A percentile compares a stretch with the other conserved stretches of the same genome.
Conservation (phyloP, 129 eudicot genomes). For the Scalesia atractyloides region DNA sequence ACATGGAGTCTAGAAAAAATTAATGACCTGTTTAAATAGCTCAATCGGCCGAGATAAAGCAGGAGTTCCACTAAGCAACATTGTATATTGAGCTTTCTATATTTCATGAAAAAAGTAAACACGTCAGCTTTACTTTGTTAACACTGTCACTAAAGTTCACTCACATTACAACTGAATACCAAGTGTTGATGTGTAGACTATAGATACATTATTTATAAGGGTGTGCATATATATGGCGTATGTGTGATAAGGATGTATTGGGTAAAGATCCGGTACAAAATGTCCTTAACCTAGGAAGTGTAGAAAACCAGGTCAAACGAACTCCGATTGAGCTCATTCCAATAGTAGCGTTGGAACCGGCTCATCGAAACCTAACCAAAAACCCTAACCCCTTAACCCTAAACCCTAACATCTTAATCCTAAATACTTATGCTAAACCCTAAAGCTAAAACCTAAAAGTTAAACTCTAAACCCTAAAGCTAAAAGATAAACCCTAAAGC, state of each 20-base stretch:
- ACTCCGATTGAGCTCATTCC: too few species aligned
- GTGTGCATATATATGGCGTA: background rate
- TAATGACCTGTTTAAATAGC: slow-evolving; percentile 83
- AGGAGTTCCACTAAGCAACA: slow-evolving; percentile 97
- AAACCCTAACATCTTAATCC: too few species aligned
- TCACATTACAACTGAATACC: slow-evolving; percentile 13
- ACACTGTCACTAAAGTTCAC: slow-evolving; percentile 5
- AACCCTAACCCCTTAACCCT: too few species aligned
- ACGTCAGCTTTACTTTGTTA: slow-evolving; percentile 18
- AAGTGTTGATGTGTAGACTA: background rate
- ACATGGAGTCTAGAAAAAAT: slow-evolving; percentile 3
- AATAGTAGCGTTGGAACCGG: too few species aligned
- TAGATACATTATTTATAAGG: slow-evolving; percentile 3
- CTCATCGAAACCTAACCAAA: too few species aligned
- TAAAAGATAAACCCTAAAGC: too few species aligned
- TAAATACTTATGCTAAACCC: too few species aligned
- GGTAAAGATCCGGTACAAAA: too few species aligned
- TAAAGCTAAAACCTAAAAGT: too few species aligned
- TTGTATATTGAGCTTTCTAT: slow-evolving; percentile 78
- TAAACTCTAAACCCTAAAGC: too few species aligned
- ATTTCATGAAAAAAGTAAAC: slow-evolving; percentile 24
- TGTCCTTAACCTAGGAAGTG: too few species aligned
- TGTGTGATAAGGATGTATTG: background rate
- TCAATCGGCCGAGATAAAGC: slow-evolving; percentile 97
- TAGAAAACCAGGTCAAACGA: too few species aligned